Evolutionary conservation across 2,329 filamentous ascomycete species (phyloP), one percentile per base, ranked within the genome.

Genomic region (Aureobasidium sp.): DNA sequence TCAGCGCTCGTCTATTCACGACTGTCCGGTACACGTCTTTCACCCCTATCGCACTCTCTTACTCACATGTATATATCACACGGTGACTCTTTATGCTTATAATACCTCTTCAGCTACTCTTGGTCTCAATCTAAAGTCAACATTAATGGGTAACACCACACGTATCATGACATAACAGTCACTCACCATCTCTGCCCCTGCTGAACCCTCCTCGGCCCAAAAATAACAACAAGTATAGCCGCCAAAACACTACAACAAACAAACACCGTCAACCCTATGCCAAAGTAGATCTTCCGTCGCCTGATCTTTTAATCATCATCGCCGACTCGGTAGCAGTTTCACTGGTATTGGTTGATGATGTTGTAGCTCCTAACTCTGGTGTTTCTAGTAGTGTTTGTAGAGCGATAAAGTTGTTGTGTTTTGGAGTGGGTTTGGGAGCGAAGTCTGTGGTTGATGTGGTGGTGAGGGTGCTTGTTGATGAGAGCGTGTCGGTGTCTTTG

Each of bases 381-480:
- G 55, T 36, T 18, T 59, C 55, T 27, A 59, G 55, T 25, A 59
- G 29, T 11, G 55, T 59, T 33, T 59, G 55, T 6, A 59, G 7
- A 4, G 55, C 55, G 11, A 59, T 27, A 6, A 59, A 59, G 3
- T 27, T 23, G 8, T 20, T 45, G 20, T 27, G 31, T 16, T 53
- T n/a, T 3, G 29, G n/a, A 11, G 29, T 23, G 15, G 13, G 15
- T 38, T n/a, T 16, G 1, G 55, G 29, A 6, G 42, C 55, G 29
- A 47, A 59, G n/a, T 59, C 55, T 59, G 55, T 27, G 23, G 29
- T 59, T 59, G 55, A 10, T 9, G 43, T 25, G 6, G 38, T 20
- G 16, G 29, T 10, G 20, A 59, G 55, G 16, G 55, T 59, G 42
- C 55, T 59, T 23, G 55, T 36, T 10, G 23, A 6, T 10, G 55